These are phyloP conservation scores for Erythrobasidium yunnanense DNA, from an alignment of 768 basidiomycete species.

Conservation along the genomic window DNA sequence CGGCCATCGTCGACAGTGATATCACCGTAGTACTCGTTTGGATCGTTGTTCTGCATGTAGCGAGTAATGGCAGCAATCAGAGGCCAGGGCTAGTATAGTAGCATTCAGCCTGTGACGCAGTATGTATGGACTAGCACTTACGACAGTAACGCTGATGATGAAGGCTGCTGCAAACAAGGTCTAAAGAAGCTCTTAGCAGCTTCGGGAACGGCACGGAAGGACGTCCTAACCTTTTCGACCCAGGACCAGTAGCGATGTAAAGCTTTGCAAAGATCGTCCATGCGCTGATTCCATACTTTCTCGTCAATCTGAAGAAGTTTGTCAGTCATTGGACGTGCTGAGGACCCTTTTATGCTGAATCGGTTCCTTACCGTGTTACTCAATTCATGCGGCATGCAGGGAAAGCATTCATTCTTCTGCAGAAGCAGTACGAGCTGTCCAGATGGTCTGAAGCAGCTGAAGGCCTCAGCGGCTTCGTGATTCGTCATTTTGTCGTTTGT, in stretches of 20 bases:
- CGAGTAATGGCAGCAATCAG: slow-evolving; percentile 7
- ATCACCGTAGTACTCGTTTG: not conserved
- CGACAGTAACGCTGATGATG: slow-evolving; percentile 3
- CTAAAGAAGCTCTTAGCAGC: not conserved
- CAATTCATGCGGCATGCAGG: not conserved
- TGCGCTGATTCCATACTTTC: slow-evolving; percentile 12
- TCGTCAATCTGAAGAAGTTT: slow-evolving; percentile 5
- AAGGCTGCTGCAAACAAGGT: slow-evolving; percentile 14
- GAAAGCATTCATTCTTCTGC: slow-evolving; percentile 12
- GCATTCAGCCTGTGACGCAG: not conserved
- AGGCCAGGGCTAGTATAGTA: slow-evolving; percentile 18
- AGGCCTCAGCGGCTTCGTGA: not conserved
- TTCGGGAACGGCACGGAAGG: not conserved
- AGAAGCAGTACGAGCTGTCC: slow-evolving; percentile 15
- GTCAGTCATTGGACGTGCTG: not conserved
- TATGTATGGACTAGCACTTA: not conserved
- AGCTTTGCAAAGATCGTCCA: not conserved
- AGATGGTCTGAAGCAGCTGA: slow-evolving; percentile 14
- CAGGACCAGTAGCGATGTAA: slow-evolving; percentile 15
- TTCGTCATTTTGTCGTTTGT: not conserved
- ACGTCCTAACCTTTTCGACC: slow-evolving; percentile 4
- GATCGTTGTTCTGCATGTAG: not conserved
- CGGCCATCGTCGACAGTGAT: not conserved
- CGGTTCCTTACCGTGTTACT: not conserved
- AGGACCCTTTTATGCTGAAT: not conserved